phyloP scores from a whole-genome alignment of 768 basidiomycete species.

The Cystobasidiopsis lactophilus region DNA sequence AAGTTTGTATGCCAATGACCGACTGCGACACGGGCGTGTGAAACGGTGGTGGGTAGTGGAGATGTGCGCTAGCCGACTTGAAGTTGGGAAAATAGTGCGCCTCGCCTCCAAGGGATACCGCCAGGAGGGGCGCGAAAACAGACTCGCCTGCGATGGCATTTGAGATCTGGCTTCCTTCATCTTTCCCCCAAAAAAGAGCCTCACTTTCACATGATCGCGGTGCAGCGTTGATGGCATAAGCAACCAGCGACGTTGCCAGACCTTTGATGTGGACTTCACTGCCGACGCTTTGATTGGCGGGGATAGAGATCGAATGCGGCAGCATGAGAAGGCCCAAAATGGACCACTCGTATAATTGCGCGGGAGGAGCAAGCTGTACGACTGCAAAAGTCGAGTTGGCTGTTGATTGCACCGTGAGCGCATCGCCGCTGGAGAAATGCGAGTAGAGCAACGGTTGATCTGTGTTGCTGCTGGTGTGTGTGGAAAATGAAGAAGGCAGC shows the following conservation, averaged over 20 bases:
- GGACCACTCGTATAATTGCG: neutral
- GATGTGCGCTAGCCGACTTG: conserved; percentile 1
- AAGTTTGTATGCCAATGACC: neutral
- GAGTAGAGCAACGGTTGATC: neutral
- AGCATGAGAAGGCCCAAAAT: neutral
- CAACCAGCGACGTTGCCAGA: conserved; percentile 2
- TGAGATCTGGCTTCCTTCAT: neutral
- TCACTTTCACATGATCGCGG: neutral
- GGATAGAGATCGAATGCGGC: neutral
- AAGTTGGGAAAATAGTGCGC: conserved; percentile 1
- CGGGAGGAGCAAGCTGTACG: neutral
- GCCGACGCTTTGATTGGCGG: neutral
- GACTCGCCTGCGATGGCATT: neutral
- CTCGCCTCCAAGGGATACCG: neutral
- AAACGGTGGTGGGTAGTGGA: conserved; percentile 5
- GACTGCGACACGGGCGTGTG: neutral
- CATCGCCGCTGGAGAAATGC: no score
- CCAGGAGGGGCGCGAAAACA: neutral
- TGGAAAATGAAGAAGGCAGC: no score
- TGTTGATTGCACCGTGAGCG: neutral
- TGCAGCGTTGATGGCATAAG: neutral
- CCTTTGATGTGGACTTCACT: neutral
- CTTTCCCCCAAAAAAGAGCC: neutral
- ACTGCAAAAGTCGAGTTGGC: neutral
- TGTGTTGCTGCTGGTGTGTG: neutral